Evolutionary conservation across 768 basidiomycete species (phyloP), one percentile per base, ranked within the genome.

Genomic region (Leucocoprinus sp.): DNA sequence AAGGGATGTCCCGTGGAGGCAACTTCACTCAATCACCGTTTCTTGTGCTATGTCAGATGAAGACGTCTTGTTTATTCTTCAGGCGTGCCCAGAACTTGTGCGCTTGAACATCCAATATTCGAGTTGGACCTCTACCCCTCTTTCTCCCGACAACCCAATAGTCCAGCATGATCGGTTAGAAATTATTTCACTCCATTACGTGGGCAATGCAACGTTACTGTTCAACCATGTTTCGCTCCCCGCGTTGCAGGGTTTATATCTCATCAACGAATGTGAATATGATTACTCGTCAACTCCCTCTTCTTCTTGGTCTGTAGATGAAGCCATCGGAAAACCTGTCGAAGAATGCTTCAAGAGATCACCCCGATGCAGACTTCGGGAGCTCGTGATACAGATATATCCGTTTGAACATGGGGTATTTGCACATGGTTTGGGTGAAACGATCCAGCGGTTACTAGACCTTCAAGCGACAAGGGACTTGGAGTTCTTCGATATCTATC

Each of bases 11-110:
- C 44, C 44, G 9, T 45, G 44, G 44, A 27, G 36, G 3, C 44
- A 45, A n/a, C 44, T 45, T 8, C 44, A 14, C 9, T 27, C 37
- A 4, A 45, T 45, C 26, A 37, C 19, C 26, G 31, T 37, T 1
- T 21, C 28, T 17, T 21, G 26, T 14, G 12, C 9, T 14, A 7
- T 45, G n/a, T 37, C 44, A 3, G 44, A 45, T 22, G 36, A 26
- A 37, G 44, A 45, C 11, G 15, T 45, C 18, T 2, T 38, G 9
- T 45, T 45, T n/a, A 37, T 45, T 36, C 44, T 45, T 22, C 37
- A 37, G 14, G 37, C 44, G 14, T 45, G 44, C 21, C 44, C 44
- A 22, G 37, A 29, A 4, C 26, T 45, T 19, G 12, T 8, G 14
- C 31, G 27, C 4, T 37, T 45, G 24, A 21, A 38, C 36, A 26